Percentiles rank a stretch among this genome's conserved stretches.
Conservation (phyloP, 2,329 filamentous ascomycete genomes). For the Penicillium sp. region DNA sequence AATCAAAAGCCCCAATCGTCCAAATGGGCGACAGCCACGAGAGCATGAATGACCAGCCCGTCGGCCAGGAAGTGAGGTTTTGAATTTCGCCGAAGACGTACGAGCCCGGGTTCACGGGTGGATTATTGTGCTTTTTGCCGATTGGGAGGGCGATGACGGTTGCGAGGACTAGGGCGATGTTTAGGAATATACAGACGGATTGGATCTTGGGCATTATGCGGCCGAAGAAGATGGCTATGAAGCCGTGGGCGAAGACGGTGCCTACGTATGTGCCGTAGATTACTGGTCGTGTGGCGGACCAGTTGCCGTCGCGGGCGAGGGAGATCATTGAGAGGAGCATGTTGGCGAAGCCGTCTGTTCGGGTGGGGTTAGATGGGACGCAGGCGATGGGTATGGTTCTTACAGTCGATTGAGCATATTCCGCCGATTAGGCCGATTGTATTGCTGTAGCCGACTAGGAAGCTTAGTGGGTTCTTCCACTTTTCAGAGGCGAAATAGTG, state of each 20-base stretch:
- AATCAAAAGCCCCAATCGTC: constrained; percentile 59
- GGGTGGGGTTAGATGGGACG: not conserved
- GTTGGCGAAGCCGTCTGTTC: constrained; percentile 18
- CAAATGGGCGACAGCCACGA: constrained; percentile 65
- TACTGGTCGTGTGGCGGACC: constrained; percentile 55
- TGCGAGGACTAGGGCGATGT: constrained; percentile 55
- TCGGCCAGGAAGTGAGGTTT: constrained; percentile 63
- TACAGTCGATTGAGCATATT: constrained; percentile 63
- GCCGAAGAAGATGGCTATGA: constrained; percentile 55
- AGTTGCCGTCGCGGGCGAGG: constrained; percentile 56
- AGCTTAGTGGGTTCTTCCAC: constrained; percentile 60
- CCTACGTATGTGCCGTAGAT: constrained; percentile 60
- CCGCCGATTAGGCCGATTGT: constrained; percentile 63
- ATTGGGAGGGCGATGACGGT: constrained; percentile 57
- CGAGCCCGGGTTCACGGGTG: constrained; percentile 17
- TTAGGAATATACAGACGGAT: constrained; percentile 55
- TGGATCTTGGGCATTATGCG: constrained; percentile 60
- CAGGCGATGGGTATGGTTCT: constrained; percentile 31
- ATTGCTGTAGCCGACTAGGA: constrained; percentile 64
- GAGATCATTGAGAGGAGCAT: constrained; percentile 62
- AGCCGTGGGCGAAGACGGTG: constrained; percentile 55
- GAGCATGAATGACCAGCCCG: constrained; percentile 61
- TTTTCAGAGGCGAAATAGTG: constrained; percentile 60
- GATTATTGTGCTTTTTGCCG: constrained; percentile 35
- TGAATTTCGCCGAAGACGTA: constrained; percentile 57